phyloP scores from a whole-genome alignment of 176 grass and related monocot genomes.

The Otatea glauca region DNA sequence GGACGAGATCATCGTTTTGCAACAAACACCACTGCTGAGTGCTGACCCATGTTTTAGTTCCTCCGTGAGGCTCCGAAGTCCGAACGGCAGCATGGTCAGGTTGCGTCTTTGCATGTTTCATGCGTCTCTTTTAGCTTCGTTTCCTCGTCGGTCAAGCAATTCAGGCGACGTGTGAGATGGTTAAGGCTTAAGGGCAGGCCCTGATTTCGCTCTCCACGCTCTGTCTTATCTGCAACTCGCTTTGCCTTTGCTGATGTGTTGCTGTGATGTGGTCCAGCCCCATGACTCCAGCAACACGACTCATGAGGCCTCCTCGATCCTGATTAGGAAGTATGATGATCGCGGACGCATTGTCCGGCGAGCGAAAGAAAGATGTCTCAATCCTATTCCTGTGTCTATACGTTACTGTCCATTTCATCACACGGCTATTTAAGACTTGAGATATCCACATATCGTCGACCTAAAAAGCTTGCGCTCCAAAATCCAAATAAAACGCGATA shows the following conservation, averaged over 20 bases:
- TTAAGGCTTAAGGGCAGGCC: background rate
- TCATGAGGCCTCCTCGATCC: background rate
- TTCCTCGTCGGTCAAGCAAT: background rate
- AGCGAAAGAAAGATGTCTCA: background rate
- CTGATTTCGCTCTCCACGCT: background rate
- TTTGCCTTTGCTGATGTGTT: background rate
- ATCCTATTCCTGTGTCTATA: no score
- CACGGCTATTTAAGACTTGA: background rate
- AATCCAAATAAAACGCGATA: background rate
- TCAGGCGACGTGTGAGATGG: background rate
- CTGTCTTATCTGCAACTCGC: background rate
- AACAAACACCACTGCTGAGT: no score
- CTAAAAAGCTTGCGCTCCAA: no score
- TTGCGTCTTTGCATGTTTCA: background rate
- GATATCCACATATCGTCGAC: background rate
- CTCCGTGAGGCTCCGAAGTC: no score
- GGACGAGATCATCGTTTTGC: no score
- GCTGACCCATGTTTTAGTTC: no score
- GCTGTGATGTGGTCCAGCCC: slow-evolving; percentile 34
- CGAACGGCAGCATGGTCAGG: background rate
- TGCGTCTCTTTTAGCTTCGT: background rate
- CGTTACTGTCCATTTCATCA: background rate
- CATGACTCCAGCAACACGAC: background rate
- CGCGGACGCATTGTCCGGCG: background rate
- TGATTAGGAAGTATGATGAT: background rate